Percentiles rank a stretch among this genome's conserved stretches.
Evolutionary conservation across 345 rosid genomes (phyloP).

Genomic region (Camelina sativa): DNA sequence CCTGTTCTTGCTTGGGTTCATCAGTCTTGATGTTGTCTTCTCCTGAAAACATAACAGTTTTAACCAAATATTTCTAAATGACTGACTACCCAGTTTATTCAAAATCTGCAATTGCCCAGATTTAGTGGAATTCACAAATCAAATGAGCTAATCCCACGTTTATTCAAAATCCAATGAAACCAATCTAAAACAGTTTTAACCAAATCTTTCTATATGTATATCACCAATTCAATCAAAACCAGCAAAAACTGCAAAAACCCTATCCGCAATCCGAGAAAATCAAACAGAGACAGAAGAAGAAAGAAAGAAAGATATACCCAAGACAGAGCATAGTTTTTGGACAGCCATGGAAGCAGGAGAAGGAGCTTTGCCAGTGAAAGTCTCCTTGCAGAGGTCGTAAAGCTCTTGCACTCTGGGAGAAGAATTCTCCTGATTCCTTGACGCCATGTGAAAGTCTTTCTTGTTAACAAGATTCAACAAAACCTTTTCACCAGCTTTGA

Average conservation of each 20-base stretch:
- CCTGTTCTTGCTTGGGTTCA: constrained; percentile 61
- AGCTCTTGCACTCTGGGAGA: constrained; percentile 71
- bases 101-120: background rate
- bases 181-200: background rate
- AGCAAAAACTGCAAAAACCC: no score
- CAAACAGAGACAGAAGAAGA: no score
- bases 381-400: constrained; percentile 66
- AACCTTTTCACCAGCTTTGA: constrained; percentile 56
- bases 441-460: constrained; percentile 54
- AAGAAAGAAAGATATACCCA: no score
- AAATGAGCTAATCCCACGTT: background rate
- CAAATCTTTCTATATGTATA: no score
- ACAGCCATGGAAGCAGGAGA: constrained; percentile 55
- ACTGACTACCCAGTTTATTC: no score
- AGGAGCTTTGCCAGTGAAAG: constrained; percentile 64
- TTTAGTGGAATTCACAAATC: background rate
- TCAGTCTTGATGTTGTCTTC: constrained; percentile 77
- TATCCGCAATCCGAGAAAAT: no score
- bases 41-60: constrained; percentile 50
- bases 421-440: constrained; percentile 43
- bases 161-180: no score
- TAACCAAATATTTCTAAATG: no score
- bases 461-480: constrained; percentile 38
- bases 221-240: no score
- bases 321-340: constrained; percentile 58